A percentile compares a stretch with the other conserved stretches of the same genome.
Evolutionary conservation across 768 basidiomycete genomes (phyloP).

Genomic region (Amanita brunnescens): DNA sequence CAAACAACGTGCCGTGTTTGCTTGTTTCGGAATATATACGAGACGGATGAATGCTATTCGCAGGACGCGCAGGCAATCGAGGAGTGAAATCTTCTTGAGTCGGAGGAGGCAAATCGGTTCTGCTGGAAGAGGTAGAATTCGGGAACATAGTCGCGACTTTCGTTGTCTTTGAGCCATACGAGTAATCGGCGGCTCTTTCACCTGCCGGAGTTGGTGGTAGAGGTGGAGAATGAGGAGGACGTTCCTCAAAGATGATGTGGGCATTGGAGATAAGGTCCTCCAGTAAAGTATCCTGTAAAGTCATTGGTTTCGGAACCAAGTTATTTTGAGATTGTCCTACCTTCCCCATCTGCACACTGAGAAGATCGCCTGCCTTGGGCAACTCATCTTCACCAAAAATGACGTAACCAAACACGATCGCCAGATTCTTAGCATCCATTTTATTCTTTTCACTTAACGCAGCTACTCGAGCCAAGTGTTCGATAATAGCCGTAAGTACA

Average conservation of each 20-base stretch:
- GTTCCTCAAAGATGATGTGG: conserved; percentile 60
- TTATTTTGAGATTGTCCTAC: conserved; percentile 26
- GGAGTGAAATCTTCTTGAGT: conserved; percentile 64
- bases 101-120: conserved; percentile 14
- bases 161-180: conserved; percentile 68
- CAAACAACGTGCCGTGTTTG: background rate
- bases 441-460: conserved; percentile 69
- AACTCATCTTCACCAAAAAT: conserved; percentile 91
- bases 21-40: conserved; percentile 36
- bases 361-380: conserved; percentile 66
- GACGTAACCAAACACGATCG: conserved; percentile 83
- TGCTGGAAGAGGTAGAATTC: conserved; percentile 5
- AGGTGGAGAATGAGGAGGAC: conserved; percentile 47
- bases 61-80: conserved; percentile 56
- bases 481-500: conserved; percentile 70
- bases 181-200: conserved; percentile 45
- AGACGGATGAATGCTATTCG: conserved; percentile 74
- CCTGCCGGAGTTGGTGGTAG: conserved; percentile 65
- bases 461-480: conserved; percentile 73
- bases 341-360: conserved; percentile 70
- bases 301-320: background rate
- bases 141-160: conserved; percentile 45
- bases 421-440: conserved; percentile 90
- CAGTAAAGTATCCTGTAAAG: conserved; percentile 47
- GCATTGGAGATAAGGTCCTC: conserved; percentile 78